These are phyloP conservation scores for Aspergillus persii DNA, from an alignment of 2,329 filamentous ascomycete genomes.

Conservation along the genomic window DNA sequence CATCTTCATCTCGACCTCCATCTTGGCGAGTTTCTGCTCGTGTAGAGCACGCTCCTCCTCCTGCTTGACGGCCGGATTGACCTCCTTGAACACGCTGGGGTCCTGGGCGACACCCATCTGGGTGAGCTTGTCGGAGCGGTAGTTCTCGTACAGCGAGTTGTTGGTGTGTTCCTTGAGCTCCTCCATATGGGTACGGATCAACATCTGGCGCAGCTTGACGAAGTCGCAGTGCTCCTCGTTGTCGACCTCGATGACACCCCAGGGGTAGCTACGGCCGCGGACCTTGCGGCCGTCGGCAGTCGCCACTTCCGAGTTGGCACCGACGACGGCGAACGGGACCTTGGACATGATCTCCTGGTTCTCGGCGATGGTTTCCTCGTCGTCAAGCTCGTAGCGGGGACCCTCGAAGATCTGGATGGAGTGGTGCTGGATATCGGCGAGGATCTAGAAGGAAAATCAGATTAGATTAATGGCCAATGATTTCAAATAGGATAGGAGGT, in stretches of 20 bases:
- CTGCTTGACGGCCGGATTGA: constrained; percentile 99
- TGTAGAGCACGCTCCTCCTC: constrained; percentile 97
- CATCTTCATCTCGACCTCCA: constrained; percentile 99
- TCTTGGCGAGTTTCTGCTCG: constrained; percentile 99
- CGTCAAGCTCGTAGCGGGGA: constrained; percentile 95
- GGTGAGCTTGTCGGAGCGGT: constrained; percentile 98
- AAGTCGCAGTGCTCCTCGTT: constrained; percentile 99
- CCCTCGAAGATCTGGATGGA: constrained; percentile 99
- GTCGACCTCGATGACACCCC: constrained; percentile 98
- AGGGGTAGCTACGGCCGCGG: constrained; percentile 92
- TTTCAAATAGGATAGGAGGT: neutral
- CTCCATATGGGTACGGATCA: constrained; percentile 99
- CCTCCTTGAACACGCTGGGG: constrained; percentile 99
- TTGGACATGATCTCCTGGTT: constrained; percentile 99
- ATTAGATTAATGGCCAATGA: constrained; percentile 24
- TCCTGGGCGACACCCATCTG: constrained; percentile 98
- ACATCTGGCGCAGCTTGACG: constrained; percentile 99
- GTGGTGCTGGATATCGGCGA: constrained; percentile 94
- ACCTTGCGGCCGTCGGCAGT: constrained; percentile 92
- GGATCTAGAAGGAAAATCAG: constrained; percentile 61
- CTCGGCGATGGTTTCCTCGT: constrained; percentile 99
- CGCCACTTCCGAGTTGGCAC: constrained; percentile 90
- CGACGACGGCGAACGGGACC: constrained; percentile 96
- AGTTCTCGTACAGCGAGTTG: constrained; percentile 98
- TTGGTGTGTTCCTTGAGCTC: constrained; percentile 99